A percentile compares a stretch with the other conserved stretches of the same genome.
Evolutionary conservation across 1,139 yeast genomes (phyloP).

Genomic region (Pneumocystis sp.): DNA sequence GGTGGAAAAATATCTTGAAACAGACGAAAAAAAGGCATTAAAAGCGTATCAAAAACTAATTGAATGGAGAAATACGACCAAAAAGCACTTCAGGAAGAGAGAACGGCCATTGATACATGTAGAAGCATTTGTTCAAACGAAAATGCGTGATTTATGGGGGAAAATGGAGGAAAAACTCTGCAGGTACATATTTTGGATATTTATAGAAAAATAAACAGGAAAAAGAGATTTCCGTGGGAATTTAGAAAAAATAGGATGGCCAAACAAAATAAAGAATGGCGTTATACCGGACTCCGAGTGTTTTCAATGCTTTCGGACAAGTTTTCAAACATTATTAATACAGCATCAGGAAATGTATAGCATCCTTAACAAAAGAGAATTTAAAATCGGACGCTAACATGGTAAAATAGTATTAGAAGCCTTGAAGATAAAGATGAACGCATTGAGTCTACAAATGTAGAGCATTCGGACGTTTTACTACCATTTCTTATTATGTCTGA

Average conservation of each 20-base stretch:
- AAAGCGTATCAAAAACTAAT: background rate
- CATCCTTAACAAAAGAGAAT: too few species aligned
- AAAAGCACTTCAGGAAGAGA: constrained; percentile 1
- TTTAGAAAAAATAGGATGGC: constrained; percentile 13
- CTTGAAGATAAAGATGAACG: background rate
- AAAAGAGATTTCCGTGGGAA: constrained; percentile 8
- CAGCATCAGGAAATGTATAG: background rate
- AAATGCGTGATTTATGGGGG: constrained; percentile 4
- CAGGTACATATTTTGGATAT: constrained; percentile 4
- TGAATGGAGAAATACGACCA: background rate
- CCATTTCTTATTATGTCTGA: constrained; percentile 42
- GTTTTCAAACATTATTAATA: background rate
- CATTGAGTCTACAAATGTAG: constrained; percentile 14
- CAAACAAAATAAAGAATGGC: constrained; percentile 3
- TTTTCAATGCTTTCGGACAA: background rate
- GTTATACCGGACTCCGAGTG: constrained; percentile 9
- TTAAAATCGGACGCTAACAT: background rate
- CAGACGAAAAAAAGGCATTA: background rate
- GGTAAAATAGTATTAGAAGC: background rate
- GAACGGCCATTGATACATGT: constrained; percentile 10
- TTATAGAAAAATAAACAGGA: background rate
- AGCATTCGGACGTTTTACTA: constrained; percentile 39
- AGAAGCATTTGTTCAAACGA: constrained; percentile 4
- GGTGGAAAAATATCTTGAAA: background rate
- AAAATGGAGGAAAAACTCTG: constrained; percentile 6